Conservation (phyloP, 306 rosid genomes). For the Carpinus viminea region DNA sequence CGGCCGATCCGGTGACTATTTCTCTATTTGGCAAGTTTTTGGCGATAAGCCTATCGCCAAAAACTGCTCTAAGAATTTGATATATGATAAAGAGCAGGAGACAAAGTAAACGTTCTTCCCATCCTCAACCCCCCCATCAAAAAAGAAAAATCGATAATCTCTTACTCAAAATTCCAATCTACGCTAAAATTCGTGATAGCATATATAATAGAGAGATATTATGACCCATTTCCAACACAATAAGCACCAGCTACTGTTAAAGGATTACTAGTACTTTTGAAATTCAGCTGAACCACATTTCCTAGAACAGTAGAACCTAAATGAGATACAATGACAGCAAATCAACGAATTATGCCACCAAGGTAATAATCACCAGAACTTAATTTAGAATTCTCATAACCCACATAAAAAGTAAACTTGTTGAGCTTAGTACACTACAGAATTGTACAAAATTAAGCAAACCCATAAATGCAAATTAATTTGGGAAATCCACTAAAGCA, state of each 20-base stretch:
- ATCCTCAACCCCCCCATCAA: too few relatives aligned
- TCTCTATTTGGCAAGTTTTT: too few relatives aligned
- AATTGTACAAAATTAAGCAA: conserved; percentile 8
- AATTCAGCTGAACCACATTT: conserved; percentile 2
- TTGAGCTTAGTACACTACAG: not conserved
- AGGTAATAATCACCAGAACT: not conserved
- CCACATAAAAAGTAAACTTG: conserved; percentile 1
- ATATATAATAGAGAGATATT: not conserved
- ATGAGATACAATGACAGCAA: not conserved
- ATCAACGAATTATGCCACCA: not conserved
- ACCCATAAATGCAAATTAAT: not conserved
- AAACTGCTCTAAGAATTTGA: too few relatives aligned
- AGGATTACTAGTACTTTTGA: not conserved
- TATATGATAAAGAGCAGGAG: too few relatives aligned
- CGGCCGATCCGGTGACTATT: too few relatives aligned
- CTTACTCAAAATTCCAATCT: too few relatives aligned
- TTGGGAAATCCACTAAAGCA: not conserved
- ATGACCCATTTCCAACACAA: not conserved
- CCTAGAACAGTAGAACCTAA: not conserved
- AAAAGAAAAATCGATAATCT: too few relatives aligned
- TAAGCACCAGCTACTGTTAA: not conserved
- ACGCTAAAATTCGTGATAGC: too few relatives aligned
- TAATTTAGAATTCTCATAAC: not conserved
- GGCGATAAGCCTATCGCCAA: too few relatives aligned
- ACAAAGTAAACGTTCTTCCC: too few relatives aligned